Base-by-base conservation (phyloP, 2,329 filamentous ascomycete genomes). In the Zarea fungicola region DNA sequence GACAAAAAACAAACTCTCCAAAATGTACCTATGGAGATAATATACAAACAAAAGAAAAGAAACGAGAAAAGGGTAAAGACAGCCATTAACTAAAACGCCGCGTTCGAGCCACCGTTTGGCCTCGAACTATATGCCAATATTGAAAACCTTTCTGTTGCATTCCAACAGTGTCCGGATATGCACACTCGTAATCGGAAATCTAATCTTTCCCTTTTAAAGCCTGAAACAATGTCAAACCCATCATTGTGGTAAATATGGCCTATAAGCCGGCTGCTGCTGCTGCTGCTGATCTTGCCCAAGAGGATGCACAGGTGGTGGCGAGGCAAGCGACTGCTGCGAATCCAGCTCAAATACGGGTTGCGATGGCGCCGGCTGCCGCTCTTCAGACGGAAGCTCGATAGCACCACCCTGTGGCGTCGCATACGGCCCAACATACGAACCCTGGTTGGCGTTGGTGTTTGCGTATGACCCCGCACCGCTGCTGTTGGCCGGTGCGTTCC, bases 261-360 rank as follows among this genome's bases (percentile, higher is more conserved):
- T 36, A 31, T 49, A 49, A 4, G 19, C 1, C 11, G 26, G 21
- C 28, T 32, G 28, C n/a, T 13, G 39, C 39, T n/a, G 39, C 31
- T 22, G 29, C 31, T 25, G 16, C 31, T 19, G 42, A 11, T 18
- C 16, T 21, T 3, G 31, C 9, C 21, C 14, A 5, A 40, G 28
- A 16, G 28, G 34, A n/a, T 44, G 42, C 31, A n/a, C 10, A 29
- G 26, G 7, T 6, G 35, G 25, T 21, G 39, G 44, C 9, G 42
- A 13, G 39, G 3, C 4, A 11, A 18, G 39, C 16, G n/a, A 22
- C 13, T 18, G 16, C 2, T 26, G 21, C 29, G 45, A 29, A 13
- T 49, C 46, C 14, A 49, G 46, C 32, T 49, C 46, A 23, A 49
- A 49, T 18, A 49, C 23, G n/a, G n/a, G n/a, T 41, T 18, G 31